Percentiles rank a stretch among this genome's conserved stretches.
phyloP scores from a whole-genome alignment of 768 basidiomycete genomes.

The Leccinum ochraceum region DNA sequence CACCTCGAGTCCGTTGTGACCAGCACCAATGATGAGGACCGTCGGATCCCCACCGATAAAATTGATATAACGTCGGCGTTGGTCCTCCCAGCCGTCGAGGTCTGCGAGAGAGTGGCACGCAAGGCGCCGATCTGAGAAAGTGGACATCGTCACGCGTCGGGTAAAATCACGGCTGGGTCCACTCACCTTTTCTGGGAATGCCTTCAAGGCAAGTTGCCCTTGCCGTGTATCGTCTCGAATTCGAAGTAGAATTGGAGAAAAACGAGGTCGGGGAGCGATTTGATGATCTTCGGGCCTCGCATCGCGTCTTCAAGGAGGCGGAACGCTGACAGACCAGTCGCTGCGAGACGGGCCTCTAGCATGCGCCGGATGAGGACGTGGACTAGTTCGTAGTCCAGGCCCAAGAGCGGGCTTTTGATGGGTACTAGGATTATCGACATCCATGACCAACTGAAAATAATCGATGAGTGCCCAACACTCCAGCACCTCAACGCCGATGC shows the following conservation, averaged over 20 bases:
- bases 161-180: neutral
- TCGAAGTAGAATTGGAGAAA: constrained; percentile 60
- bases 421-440: no score
- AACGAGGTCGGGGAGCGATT: constrained; percentile 49
- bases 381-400: no score
- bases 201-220: constrained; percentile 35
- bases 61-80: constrained; percentile 40
- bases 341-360: constrained; percentile 38
- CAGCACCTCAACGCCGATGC: constrained; percentile 17
- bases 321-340: constrained; percentile 18
- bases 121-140: constrained; percentile 35
- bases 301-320: constrained; percentile 24
- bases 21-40: constrained; percentile 64
- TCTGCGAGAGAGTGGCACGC: constrained; percentile 40
- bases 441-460: no score
- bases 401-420: no score
- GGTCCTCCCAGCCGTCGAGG: constrained; percentile 52
- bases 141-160: neutral
- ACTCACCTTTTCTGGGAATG: constrained; percentile 45
- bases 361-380: constrained; percentile 35
- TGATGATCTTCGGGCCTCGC: constrained; percentile 34
- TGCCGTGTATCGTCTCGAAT: constrained; percentile 51
- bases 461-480: constrained; percentile 22
- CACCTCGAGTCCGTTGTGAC: constrained; percentile 63
- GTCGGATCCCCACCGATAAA: constrained; percentile 50